Evolutionary conservation across 768 basidiomycete species (phyloP).

Genomic region (Lactarius psammicola): DNA sequence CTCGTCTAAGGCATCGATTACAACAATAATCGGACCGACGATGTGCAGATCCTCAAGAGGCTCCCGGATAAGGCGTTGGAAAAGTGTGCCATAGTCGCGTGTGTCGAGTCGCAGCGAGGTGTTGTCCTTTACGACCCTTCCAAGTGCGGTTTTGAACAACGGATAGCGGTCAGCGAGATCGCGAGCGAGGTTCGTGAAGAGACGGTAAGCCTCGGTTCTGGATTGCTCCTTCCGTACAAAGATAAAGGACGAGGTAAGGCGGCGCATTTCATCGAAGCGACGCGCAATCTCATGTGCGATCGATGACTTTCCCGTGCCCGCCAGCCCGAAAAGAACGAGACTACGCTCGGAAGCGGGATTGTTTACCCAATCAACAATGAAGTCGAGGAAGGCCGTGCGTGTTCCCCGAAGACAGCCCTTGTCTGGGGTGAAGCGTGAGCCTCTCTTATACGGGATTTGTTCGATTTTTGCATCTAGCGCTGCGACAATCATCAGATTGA

Average conservation of each 20-base stretch:
- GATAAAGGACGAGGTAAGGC: neutral
- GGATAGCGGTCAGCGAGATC: neutral
- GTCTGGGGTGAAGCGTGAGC: neutral
- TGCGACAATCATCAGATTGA: neutral
- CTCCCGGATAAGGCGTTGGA: neutral
- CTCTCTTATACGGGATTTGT: neutral
- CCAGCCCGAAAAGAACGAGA: constrained; percentile 3
- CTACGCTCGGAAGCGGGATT: neutral
- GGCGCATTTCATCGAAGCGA: neutral
- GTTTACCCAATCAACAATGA: neutral
- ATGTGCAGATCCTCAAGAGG: neutral
- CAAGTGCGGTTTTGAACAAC: neutral
- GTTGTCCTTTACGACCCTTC: neutral
- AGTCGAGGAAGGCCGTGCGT: neutral
- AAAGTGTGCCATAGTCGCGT: constrained; percentile 1
- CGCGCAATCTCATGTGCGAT: neutral
- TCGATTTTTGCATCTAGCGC: neutral
- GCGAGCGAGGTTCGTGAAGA: neutral
- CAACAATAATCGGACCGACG: neutral
- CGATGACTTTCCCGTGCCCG: neutral
- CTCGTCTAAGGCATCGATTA: constrained; percentile 7
- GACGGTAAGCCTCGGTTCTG: neutral
- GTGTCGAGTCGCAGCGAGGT: neutral
- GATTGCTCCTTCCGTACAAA: constrained; percentile 2
- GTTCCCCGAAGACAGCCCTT: neutral